Conservation (phyloP, 805 yeast species). For the Wickerhamomyces chambardii region DNA sequence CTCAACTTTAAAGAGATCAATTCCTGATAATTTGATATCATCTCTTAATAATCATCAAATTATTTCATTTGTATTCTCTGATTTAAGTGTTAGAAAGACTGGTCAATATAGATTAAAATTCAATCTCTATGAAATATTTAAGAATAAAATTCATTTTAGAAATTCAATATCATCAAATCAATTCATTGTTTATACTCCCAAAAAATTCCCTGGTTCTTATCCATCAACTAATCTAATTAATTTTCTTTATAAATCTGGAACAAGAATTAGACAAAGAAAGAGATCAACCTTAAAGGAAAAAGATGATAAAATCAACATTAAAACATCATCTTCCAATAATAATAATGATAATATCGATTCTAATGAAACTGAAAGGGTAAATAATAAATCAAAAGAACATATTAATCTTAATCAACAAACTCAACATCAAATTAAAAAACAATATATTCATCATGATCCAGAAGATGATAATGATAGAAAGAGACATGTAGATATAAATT, state of each 20-base stretch:
- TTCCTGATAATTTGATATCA: constrained; percentile 15
- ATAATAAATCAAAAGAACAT: too few relatives aligned
- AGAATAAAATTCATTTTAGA: constrained; percentile 14
- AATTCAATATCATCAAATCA: constrained; percentile 8
- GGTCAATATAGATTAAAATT: constrained; percentile 18
- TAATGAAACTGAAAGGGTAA: too few relatives aligned
- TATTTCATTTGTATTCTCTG: constrained; percentile 21
- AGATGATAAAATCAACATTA: neutral
- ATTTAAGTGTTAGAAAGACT: constrained; percentile 17
- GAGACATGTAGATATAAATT: too few relatives aligned
- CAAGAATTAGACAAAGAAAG: constrained; percentile 21
- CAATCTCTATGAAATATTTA: constrained; percentile 18
- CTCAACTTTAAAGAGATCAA: constrained; percentile 3
- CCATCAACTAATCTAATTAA: constrained; percentile 18
- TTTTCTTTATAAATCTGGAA: constrained; percentile 22
- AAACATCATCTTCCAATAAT: neutral
- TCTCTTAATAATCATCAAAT: constrained; percentile 16
- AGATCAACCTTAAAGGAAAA: constrained; percentile 2
- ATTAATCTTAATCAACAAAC: too few relatives aligned
- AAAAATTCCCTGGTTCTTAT: constrained; percentile 22
- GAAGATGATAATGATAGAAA: too few relatives aligned
- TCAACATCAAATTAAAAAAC: too few relatives aligned
- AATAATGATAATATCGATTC: too few relatives aligned
- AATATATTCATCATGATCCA: too few relatives aligned
- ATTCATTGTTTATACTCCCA: constrained; percentile 20